Percentiles rank a stretch among this genome's conserved stretches.
These are phyloP conservation scores for Hypomyces perniciosus DNA, from an alignment of 2,329 filamentous ascomycete genomes.

Conservation along the genomic window DNA sequence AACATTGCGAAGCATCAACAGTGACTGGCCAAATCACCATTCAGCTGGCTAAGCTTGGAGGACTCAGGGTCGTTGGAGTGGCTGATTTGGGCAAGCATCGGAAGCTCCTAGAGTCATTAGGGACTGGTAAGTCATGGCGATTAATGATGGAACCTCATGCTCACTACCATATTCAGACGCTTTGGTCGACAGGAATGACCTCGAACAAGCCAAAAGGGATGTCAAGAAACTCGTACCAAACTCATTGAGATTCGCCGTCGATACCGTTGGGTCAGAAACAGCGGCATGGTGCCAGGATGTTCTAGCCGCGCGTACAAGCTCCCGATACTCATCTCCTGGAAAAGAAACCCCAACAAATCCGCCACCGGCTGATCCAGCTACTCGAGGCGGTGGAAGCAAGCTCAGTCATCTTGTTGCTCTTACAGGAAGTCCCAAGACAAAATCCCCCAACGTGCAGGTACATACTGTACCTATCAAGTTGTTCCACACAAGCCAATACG, in stretches of 20 bases:
- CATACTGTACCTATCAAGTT: slow-evolving; percentile 8
- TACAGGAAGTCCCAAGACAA: background rate
- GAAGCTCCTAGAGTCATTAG: background rate
- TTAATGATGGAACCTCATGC: background rate
- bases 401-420: slow-evolving; percentile 8
- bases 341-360: slow-evolving; percentile 8
- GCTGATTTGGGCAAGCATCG: slow-evolving; percentile 1
- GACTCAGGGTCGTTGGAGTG: slow-evolving; percentile 5
- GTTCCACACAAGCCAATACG: slow-evolving; percentile 6
- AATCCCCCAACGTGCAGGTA: slow-evolving; percentile 3
- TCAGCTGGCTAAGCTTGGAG: slow-evolving; percentile 7
- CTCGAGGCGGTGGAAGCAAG: slow-evolving; percentile 8
- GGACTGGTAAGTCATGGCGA: background rate
- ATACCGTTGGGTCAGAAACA: slow-evolving; percentile 2
- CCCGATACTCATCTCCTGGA: slow-evolving; percentile 6
- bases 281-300: slow-evolving; percentile 9
- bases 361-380: background rate
- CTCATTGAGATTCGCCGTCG: slow-evolving; percentile 8
- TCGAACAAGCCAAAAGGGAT: slow-evolving; percentile 8
- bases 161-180: background rate
- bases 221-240: slow-evolving; percentile 3
- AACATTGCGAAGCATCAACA: slow-evolving; percentile 6
- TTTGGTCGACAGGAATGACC: slow-evolving; percentile 3
- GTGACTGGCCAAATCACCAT: slow-evolving; percentile 2
- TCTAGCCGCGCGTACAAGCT: slow-evolving; percentile 9